Evolutionary conservation across 1,139 yeast species (phyloP).

Genomic region (Debaryomyces coudertii): DNA sequence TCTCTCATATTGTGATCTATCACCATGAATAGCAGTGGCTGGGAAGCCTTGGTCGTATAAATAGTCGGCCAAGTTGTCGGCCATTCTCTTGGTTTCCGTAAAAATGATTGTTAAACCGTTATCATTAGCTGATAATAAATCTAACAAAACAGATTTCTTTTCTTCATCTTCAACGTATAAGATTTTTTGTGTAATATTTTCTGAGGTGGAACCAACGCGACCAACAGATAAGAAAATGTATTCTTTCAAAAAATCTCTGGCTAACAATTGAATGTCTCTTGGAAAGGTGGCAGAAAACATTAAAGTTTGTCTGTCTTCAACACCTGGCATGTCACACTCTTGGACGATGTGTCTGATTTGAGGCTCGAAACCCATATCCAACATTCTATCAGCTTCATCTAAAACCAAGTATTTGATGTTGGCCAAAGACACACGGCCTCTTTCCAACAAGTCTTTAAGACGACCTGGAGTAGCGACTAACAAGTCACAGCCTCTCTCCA

Average conservation of each 20-base stretch:
- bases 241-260: conserved; percentile 94
- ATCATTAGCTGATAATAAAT: conserved; percentile 76
- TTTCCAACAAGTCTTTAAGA: conserved; percentile 90
- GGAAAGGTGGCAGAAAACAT: conserved; percentile 99
- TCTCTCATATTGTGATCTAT: conserved; percentile 96
- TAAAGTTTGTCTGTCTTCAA: conserved; percentile 88
- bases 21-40: conserved; percentile 98
- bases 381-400: conserved; percentile 99
- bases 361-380: conserved; percentile 99
- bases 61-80: conserved; percentile 92
- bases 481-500: conserved; percentile 93
- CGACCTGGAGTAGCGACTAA: conserved; percentile 99
- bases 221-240: conserved; percentile 96
- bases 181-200: conserved; percentile 93
- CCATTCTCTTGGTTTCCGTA: conserved; percentile 98
- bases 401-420: conserved; percentile 92
- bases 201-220: conserved; percentile 97
- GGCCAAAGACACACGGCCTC: conserved; percentile 87
- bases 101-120: conserved; percentile 90
- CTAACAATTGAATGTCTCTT: conserved; percentile 93
- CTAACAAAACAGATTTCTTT: conserved; percentile 89
- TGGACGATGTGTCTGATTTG: conserved; percentile 98
- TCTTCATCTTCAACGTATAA: conserved; percentile 94
- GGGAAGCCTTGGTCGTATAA: conserved; percentile 88
- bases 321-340: conserved; percentile 96